These are phyloP conservation scores for Colletotrichum sp. DNA, from an alignment of 2,329 filamentous ascomycete genomes.

Conservation along the genomic window DNA sequence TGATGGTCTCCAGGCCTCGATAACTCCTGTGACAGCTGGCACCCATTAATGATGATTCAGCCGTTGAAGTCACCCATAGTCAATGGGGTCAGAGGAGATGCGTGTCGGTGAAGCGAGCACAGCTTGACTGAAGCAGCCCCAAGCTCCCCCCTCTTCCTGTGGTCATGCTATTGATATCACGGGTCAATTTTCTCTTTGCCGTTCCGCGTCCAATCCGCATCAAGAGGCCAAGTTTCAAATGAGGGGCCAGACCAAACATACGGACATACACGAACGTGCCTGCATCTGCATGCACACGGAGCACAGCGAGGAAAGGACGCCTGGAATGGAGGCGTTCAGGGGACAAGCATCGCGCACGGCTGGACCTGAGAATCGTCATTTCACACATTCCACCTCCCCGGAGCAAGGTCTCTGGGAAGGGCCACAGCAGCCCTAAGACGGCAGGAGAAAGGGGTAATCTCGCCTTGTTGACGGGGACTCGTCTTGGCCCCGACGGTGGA, in stretches of 20 bases:
- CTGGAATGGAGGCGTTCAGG: slow-evolving; percentile 9
- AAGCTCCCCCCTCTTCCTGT: not conserved
- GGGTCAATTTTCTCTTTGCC: not conserved
- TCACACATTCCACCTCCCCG: slow-evolving; percentile 2
- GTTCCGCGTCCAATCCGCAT: not conserved
- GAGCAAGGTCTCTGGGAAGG: not conserved
- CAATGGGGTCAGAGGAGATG: not conserved
- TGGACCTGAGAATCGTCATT: slow-evolving; percentile 4
- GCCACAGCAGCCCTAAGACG: not conserved
- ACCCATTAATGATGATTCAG: not conserved
- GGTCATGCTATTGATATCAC: not conserved
- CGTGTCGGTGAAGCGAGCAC: not conserved
- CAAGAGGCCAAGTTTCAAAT: not conserved
- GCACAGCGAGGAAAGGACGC: not conserved
- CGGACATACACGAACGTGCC: not conserved
- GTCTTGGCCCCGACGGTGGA: not conserved
- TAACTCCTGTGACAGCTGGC: not conserved
- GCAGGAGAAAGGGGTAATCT: not conserved
- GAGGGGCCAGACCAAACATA: not conserved
- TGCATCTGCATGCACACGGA: not conserved
- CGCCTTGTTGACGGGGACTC: not conserved
- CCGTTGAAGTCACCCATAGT: too few species aligned
- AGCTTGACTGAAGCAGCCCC: not conserved
- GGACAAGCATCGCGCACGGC: not conserved
- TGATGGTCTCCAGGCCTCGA: not conserved